Percentiles rank a stretch among this genome's conserved stretches.
Evolutionary conservation across 176 grass and related monocot genomes (phyloP).

Genomic region (Ensete glaucum): DNA sequence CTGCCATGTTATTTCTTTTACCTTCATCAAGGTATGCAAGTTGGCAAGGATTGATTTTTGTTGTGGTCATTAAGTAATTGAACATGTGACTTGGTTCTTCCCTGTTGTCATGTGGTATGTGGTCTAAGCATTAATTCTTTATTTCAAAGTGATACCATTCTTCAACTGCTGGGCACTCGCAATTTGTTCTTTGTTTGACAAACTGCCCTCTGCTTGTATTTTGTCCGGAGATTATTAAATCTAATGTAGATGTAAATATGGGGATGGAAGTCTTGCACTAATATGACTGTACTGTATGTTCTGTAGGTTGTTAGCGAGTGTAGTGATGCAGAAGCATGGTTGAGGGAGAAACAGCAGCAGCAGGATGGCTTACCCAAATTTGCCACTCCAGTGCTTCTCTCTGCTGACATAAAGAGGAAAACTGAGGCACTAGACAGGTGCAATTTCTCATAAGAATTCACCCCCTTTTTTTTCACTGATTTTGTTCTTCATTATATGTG

Average conservation of each 20-base stretch:
- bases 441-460: background rate
- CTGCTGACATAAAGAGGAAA: constrained; percentile 54
- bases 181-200: too few relatives aligned
- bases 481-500: constrained; percentile 3
- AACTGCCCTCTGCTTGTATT: too few relatives aligned
- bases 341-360: constrained; percentile 58
- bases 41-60: too few relatives aligned
- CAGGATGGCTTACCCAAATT: constrained; percentile 84
- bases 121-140: too few relatives aligned
- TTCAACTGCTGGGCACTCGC: too few relatives aligned
- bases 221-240: too few relatives aligned
- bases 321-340: constrained; percentile 47
- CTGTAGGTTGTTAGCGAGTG: constrained; percentile 63
- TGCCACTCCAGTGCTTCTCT: constrained; percentile 50
- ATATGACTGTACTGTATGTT: background rate
- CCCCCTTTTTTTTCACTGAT: background rate
- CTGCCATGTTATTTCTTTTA: background rate
- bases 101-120: too few relatives aligned
- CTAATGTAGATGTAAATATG: too few relatives aligned
- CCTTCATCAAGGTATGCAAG: background rate
- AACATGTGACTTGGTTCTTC: too few relatives aligned
- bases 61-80: too few relatives aligned
- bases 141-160: too few relatives aligned
- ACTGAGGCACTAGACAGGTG: constrained; percentile 76
- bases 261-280: too few relatives aligned